Percentiles rank a stretch among this genome's conserved stretches.
Evolutionary conservation across 768 basidiomycete species (phyloP).

Genomic region (Lanmaoa pseudosensibilis): DNA sequence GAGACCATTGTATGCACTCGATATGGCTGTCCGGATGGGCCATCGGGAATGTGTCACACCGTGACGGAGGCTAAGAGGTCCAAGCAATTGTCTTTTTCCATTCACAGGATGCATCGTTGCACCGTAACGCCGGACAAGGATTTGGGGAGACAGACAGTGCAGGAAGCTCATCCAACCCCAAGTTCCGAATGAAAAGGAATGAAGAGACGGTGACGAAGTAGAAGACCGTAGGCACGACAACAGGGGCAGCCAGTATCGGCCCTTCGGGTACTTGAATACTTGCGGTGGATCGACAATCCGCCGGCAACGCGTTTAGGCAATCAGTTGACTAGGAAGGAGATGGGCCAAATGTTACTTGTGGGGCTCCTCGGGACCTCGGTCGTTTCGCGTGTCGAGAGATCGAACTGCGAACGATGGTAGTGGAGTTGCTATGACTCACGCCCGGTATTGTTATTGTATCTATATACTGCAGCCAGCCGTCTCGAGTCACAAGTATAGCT

Average conservation of each 20-base stretch:
- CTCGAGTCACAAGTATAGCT: no score
- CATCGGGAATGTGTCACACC: not conserved
- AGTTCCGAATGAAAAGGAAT: conserved; percentile 6
- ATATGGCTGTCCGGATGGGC: not conserved
- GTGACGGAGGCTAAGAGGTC: not conserved
- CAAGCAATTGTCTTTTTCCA: not conserved
- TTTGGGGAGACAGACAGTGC: not conserved
- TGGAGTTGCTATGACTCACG: not conserved
- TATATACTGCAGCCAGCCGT: not conserved
- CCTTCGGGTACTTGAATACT: not conserved
- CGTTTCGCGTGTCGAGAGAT: not conserved
- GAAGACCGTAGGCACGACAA: conserved; percentile 12
- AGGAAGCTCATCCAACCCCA: not conserved
- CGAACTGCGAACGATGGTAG: not conserved
- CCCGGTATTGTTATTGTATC: not conserved
- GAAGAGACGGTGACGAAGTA: not conserved
- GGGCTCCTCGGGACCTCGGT: conserved; percentile 18
- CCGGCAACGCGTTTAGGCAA: not conserved
- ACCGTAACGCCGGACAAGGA: not conserved
- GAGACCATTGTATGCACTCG: not conserved
- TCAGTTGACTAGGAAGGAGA: not conserved
- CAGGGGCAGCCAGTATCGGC: not conserved
- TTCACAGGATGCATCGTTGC: not conserved
- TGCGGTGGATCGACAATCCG: conserved; percentile 2
- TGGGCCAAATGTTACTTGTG: not conserved